phyloP scores from a whole-genome alignment of 768 basidiomycete species.

The Mrakia gelida region DNA sequence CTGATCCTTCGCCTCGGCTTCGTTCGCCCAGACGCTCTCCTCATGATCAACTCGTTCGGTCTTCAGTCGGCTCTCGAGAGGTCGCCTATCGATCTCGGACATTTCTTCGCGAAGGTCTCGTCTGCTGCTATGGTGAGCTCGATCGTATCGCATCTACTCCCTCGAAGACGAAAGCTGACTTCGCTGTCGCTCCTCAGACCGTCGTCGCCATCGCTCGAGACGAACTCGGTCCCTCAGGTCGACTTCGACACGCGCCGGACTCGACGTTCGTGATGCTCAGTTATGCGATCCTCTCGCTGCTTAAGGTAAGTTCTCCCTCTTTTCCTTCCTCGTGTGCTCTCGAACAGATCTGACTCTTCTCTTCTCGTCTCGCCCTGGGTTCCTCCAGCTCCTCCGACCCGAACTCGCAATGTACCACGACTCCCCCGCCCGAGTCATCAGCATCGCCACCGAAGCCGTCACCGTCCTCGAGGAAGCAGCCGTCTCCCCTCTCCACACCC shows the following conservation, averaged over 20 bases:
- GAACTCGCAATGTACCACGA: conserved; percentile 55
- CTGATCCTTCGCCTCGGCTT: neutral
- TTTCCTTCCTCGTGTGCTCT: neutral
- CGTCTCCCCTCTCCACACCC: conserved; percentile 75
- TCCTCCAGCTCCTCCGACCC: conserved; percentile 67
- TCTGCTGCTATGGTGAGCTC: conserved; percentile 41
- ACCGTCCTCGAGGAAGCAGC: conserved; percentile 72
- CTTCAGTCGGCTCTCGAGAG: conserved; percentile 87
- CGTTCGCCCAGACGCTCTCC: conserved; percentile 50
- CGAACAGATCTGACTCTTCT: conserved; percentile 26
- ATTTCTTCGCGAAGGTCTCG: conserved; percentile 43
- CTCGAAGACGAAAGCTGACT: neutral
- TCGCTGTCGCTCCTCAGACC: neutral
- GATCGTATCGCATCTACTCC: neutral
- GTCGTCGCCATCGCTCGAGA: conserved; percentile 30
- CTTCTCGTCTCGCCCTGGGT: conserved; percentile 5
- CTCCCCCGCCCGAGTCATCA: conserved; percentile 48
- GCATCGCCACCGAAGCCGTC: conserved; percentile 73
- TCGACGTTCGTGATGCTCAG: conserved; percentile 30
- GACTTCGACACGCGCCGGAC: conserved; percentile 30
- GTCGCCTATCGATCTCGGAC: conserved; percentile 40
- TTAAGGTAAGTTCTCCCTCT: conserved; percentile 62
- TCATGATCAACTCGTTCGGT: conserved; percentile 93
- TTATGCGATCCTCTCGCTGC: conserved; percentile 61
- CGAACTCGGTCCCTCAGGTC: conserved; percentile 21